Conservation (phyloP, 768 basidiomycete genomes). For the Termitomyces sp. region DNA sequence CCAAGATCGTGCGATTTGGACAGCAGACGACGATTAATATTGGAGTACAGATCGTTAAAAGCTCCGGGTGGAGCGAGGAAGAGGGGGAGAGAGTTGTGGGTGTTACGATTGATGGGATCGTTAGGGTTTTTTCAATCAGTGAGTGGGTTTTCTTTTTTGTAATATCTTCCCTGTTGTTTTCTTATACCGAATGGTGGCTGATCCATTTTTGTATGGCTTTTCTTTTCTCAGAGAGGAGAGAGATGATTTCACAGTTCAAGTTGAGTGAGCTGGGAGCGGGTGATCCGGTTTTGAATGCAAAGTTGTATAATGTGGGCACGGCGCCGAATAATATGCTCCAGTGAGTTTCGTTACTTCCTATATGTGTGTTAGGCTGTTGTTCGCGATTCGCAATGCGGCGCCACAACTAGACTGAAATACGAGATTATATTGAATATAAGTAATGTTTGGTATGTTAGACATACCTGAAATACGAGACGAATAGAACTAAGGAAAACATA, state of each 20-base stretch:
- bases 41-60: conserved; percentile 78
- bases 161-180: background rate
- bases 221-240: conserved; percentile 42
- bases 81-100: conserved; percentile 85
- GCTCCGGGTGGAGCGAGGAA: conserved; percentile 22
- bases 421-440: too few species aligned
- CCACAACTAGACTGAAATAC: too few species aligned
- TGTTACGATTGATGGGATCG: conserved; percentile 89
- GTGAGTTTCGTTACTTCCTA: conserved; percentile 21
- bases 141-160: conserved; percentile 21
- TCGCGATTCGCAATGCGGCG: too few species aligned
- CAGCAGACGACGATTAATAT: conserved; percentile 92
- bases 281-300: conserved; percentile 61
- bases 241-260: conserved; percentile 93
- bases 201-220: background rate
- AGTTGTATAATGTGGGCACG: conserved; percentile 69
- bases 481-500: too few species aligned
- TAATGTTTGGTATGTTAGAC: too few species aligned
- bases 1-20: conserved; percentile 85
- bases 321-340: conserved; percentile 88
- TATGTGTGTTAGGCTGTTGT: too few species aligned
- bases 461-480: too few species aligned
- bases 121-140: conserved; percentile 89
- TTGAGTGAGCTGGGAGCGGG: conserved; percentile 68
- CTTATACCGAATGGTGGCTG: background rate